phyloP scores from a whole-genome alignment of 768 basidiomycete species.

The Collybia nuda region DNA sequence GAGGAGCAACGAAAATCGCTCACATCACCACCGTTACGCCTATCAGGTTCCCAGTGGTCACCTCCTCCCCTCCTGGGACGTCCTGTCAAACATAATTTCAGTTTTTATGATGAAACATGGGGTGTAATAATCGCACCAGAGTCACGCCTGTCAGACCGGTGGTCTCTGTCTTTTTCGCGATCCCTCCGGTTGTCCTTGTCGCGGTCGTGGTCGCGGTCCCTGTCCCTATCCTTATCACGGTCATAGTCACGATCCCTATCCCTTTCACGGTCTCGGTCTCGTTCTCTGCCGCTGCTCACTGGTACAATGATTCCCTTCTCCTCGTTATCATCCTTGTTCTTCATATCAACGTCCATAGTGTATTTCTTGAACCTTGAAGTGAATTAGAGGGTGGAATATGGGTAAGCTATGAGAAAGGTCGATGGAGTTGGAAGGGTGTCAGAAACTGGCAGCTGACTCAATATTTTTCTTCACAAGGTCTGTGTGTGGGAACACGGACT shows the following conservation, averaged over 20 bases:
- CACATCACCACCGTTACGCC: conserved; percentile 68
- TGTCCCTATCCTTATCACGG: conserved; percentile 29
- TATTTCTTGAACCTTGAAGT: background rate
- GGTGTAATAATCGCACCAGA: conserved; percentile 38
- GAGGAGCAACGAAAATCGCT: conserved; percentile 21
- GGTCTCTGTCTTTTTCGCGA: conserved; percentile 48
- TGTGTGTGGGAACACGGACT: conserved; percentile 4
- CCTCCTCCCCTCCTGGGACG: conserved; percentile 46
- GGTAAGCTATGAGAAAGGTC: background rate
- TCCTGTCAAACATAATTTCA: conserved; percentile 18
- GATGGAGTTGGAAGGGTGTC: background rate
- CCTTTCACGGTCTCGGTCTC: conserved; percentile 46
- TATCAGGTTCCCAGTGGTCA: conserved; percentile 86
- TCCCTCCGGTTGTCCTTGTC: conserved; percentile 33
- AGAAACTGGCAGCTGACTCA: background rate
- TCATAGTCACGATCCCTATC: conserved; percentile 39
- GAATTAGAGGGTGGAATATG: background rate
- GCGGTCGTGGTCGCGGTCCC: conserved; percentile 35
- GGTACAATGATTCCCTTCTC: conserved; percentile 51
- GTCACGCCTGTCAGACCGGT: conserved; percentile 54
- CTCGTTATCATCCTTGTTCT: conserved; percentile 70
- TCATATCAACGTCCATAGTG: conserved; percentile 82
- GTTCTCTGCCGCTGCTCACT: conserved; percentile 38
- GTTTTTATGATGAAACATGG: background rate
- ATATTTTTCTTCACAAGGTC: background rate